Percentiles rank a stretch among this genome's conserved stretches.
Evolutionary conservation across 2,329 filamentous ascomycete species (phyloP).

Genomic region (Blastomyces emzantsi): DNA sequence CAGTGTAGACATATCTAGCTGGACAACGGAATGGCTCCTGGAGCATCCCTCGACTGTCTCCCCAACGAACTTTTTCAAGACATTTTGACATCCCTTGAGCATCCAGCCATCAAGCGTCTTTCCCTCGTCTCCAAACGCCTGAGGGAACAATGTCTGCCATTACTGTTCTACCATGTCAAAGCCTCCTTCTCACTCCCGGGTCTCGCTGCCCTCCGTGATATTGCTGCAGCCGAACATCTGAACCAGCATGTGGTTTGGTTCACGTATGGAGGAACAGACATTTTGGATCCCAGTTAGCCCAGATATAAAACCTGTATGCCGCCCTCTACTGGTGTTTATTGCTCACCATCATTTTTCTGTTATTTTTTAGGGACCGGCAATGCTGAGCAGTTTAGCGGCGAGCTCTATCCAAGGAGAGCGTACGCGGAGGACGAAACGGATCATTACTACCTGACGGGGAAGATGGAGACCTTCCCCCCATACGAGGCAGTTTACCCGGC

Average conservation of each 20-base stretch:
- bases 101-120: not conserved
- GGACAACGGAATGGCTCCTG: not conserved
- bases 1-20: too few species aligned
- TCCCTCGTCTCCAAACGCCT: not conserved
- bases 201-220: not conserved
- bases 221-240: not conserved
- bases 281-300: slow-evolving; percentile 3
- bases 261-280: not conserved
- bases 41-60: not conserved
- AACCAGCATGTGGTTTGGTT: slow-evolving; percentile 4
- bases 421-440: not conserved
- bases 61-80: not conserved
- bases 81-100: not conserved
- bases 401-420: not conserved
- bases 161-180: not conserved
- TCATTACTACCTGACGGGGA: not conserved
- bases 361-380: not conserved
- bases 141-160: not conserved
- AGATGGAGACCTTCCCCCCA: not conserved
- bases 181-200: not conserved
- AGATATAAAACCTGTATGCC: not conserved
- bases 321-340: not conserved
- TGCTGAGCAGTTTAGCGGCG: not conserved
- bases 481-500: not conserved
- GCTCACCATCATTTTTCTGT: not conserved